These are phyloP conservation scores for Trypanosoma boissoni DNA, from an alignment of 208 protist genomes.

Conservation along the genomic window DNA sequence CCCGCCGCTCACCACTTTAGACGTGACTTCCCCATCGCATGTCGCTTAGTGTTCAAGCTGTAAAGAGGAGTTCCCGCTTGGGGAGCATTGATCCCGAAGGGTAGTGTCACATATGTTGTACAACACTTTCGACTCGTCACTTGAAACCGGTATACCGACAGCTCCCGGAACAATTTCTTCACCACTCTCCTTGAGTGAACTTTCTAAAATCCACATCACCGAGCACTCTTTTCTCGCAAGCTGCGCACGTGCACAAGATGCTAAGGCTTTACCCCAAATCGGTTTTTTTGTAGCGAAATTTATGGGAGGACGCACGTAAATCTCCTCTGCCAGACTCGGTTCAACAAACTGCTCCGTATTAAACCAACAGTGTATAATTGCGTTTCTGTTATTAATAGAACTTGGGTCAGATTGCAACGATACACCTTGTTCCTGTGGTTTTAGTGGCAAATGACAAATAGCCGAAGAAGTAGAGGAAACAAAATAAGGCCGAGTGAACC, in stretches of 20 bases:
- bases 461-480: constrained; percentile 14
- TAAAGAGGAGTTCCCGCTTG: constrained; percentile 9
- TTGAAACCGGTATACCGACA: constrained; percentile 7
- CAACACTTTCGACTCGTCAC: neutral
- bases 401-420: neutral
- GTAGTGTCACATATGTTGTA: constrained; percentile 51
- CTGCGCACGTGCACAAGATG: constrained; percentile 57
- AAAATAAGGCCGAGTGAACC: constrained; percentile 19
- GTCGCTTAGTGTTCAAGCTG: no score
- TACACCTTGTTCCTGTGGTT: constrained; percentile 22
- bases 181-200: constrained; percentile 10
- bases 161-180: constrained; percentile 8
- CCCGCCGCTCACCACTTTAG: neutral
- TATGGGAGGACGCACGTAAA: constrained; percentile 35
- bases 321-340: constrained; percentile 34
- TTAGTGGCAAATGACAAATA: constrained; percentile 4
- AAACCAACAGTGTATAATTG: constrained; percentile 63
- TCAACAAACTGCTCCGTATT: constrained; percentile 74
- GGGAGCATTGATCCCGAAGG: constrained; percentile 20
- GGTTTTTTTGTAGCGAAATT: constrained; percentile 37
- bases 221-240: constrained; percentile 5
- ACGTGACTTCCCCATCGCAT: neutral
- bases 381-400: neutral
- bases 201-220: constrained; percentile 13
- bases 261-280: constrained; percentile 21